Evolutionary conservation across 2,329 filamentous ascomycete species (phyloP), one percentile per base, ranked within the genome.

Genomic region (Teratosphaeria epicoccoides): DNA sequence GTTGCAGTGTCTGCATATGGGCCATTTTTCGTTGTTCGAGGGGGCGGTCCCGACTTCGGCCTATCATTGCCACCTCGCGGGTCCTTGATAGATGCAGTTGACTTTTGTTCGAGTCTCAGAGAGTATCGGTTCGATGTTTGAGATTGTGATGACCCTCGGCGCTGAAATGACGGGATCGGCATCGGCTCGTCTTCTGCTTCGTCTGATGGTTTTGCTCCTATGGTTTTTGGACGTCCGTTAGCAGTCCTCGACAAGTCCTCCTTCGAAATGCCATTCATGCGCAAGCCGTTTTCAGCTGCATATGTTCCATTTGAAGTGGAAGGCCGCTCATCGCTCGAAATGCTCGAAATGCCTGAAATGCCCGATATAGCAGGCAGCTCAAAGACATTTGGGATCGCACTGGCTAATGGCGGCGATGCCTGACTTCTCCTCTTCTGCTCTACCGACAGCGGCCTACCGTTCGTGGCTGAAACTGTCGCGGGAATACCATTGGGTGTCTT

Each of bases 211-310:
- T 17, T 40, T 6, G 33, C 62, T 1, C 57, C 61, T 24, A 66
- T 50, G 6, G 62, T 66, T 37, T 59, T 60, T 1, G 63, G 63
- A 26, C 63, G 55, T 11, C 56, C 54, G 25, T 55, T 61, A 7
- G 59, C n/a, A 14, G 51, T 55, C 11, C 50, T 50, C 6, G 52
- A 40, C 14, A 62, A 46, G 23, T 61, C 55, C 44, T 57, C 55
- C 26, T 52, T 57, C 2, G 63, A 62, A 12, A 66, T 55, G 9
- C 61, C 59, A 45, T 66, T 66, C 59, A 66, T 63, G 24, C 64
- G 63, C 24, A 67, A 49, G 0, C 63, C 62, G 47, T 67, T 63
- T 22, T 57, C 58, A 9, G 55, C 57, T 9, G 49, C 53, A 10
- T 55, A 63, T 17, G 55, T 50, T 11, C 56, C 56, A 17, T 63